These are phyloP conservation scores for Yamadazyma aaseri DNA, from an alignment of 1,139 yeast species.

Conservation along the genomic window DNA sequence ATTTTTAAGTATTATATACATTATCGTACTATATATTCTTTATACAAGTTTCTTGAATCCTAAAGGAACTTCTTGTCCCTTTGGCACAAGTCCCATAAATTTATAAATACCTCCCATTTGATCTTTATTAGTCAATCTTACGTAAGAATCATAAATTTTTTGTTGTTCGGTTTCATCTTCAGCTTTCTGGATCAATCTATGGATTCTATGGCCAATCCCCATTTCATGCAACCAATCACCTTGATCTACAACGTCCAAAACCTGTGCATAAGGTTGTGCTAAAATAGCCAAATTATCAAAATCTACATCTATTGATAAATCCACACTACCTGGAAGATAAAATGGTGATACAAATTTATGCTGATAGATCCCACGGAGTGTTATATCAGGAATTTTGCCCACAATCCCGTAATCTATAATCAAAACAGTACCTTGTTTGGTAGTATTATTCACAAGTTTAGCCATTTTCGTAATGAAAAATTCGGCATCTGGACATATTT, in stretches of 20 bases:
- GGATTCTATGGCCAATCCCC: conserved; percentile 75
- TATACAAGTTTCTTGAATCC: conserved; percentile 26
- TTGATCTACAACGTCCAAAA: conserved; percentile 67
- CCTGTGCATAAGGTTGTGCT: conserved; percentile 20
- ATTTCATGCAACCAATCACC: conserved; percentile 77
- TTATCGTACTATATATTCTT: conserved; percentile 2
- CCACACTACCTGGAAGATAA: conserved; percentile 73
- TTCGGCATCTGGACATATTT: conserved; percentile 75
- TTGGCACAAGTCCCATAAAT: conserved; percentile 63
- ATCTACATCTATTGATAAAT: conserved; percentile 82
- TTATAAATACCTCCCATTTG: conserved; percentile 81
- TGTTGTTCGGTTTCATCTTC: conserved; percentile 37
- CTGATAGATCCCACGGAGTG: conserved; percentile 70
- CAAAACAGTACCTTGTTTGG: conserved; percentile 59
- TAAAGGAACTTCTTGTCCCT: conserved; percentile 33
- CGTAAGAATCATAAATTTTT: conserved; percentile 55
- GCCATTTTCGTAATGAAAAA: conserved; percentile 48
- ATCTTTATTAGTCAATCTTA: conserved; percentile 62
- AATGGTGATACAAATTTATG: conserved; percentile 82
- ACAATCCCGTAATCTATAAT: conserved; percentile 78
- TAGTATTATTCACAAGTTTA: conserved; percentile 34
- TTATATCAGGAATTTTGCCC: conserved; percentile 60
- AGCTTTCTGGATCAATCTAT: conserved; percentile 41
- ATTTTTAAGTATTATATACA: too few species aligned
- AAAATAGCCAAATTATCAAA: conserved; percentile 52